phyloP scores from a whole-genome alignment of 2,329 filamentous ascomycete species.

The Dichotomopilus funicola region DNA sequence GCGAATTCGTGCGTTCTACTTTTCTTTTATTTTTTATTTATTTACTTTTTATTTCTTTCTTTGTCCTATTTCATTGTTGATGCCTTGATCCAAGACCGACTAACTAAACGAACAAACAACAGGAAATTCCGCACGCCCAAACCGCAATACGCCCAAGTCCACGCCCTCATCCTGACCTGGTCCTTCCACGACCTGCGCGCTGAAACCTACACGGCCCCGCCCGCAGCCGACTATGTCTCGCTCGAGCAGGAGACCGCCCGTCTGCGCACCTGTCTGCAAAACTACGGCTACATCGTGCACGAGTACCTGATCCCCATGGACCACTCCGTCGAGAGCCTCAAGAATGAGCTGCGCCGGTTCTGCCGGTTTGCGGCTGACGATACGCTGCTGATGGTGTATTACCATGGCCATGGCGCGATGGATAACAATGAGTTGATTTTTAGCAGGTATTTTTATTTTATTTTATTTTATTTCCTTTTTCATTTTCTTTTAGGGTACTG shows the following conservation, averaged over 20 bases:
- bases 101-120: slow-evolving; percentile 1
- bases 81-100: too few relatives aligned
- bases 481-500: not conserved
- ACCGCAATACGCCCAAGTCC: slow-evolving; percentile 20
- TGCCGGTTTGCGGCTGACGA: slow-evolving; percentile 20
- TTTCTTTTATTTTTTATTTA: too few relatives aligned
- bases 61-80: not conserved
- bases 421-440: slow-evolving; percentile 25
- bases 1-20: slow-evolving; percentile 12
- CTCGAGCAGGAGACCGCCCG: slow-evolving; percentile 24
- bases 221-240: slow-evolving; percentile 20
- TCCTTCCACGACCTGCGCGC: slow-evolving; percentile 22
- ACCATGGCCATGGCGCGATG: slow-evolving; percentile 24
- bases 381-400: slow-evolving; percentile 23
- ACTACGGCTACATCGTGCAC: slow-evolving; percentile 21
- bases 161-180: slow-evolving; percentile 25
- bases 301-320: slow-evolving; percentile 23
- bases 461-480: not conserved
- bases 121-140: slow-evolving; percentile 9
- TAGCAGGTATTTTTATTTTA: slow-evolving; percentile 17
- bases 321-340: slow-evolving; percentile 14
- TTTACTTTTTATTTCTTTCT: too few relatives aligned
- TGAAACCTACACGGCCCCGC: slow-evolving; percentile 22
- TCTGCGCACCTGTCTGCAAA: slow-evolving; percentile 18
- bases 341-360: slow-evolving; percentile 17